Evolutionary conservation across 495 filamentous ascomycete genomes (phyloP).

Genomic region (Penicillium cataractarum): DNA sequence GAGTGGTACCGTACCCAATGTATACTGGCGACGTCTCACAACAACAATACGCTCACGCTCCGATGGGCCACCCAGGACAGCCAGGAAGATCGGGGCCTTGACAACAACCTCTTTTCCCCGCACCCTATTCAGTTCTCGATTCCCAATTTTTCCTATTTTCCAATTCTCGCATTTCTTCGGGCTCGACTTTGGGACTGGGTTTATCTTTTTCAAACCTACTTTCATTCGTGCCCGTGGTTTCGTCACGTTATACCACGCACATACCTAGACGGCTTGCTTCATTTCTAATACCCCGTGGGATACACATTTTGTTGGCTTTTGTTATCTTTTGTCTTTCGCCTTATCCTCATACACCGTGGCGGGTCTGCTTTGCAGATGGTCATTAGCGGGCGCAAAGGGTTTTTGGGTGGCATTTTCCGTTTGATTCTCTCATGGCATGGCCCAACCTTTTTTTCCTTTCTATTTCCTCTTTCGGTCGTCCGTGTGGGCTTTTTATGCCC

Average conservation of each 20-base stretch:
- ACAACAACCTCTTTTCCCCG: constrained; percentile 1
- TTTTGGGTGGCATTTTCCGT: constrained; percentile 41
- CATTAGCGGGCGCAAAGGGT: constrained; percentile 51
- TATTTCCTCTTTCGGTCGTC: constrained; percentile 10
- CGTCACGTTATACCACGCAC: constrained; percentile 27
- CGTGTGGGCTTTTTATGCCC: background rate
- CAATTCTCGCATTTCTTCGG: background rate
- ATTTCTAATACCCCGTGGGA: constrained; percentile 41
- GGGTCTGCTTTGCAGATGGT: constrained; percentile 43
- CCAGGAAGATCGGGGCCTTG: constrained; percentile 30
- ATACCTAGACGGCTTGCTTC: constrained; percentile 38
- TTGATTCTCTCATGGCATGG: constrained; percentile 27
- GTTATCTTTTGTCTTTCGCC: constrained; percentile 25
- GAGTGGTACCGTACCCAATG: constrained; percentile 44
- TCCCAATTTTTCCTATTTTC: background rate
- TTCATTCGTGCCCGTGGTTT: constrained; percentile 15
- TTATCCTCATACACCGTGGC: constrained; percentile 37
- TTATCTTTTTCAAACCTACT: constrained; percentile 1
- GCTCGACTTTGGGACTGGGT: background rate
- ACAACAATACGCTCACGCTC: constrained; percentile 35
- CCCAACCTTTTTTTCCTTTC: constrained; percentile 25
- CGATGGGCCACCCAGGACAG: constrained; percentile 43
- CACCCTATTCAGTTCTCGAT: background rate
- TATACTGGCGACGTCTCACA: constrained; percentile 40
- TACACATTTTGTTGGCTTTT: constrained; percentile 18